Evolutionary conservation across 176 grass and related monocot genomes (phyloP), one percentile per base, ranked within the genome.

Genomic region (Secale cereale): DNA sequence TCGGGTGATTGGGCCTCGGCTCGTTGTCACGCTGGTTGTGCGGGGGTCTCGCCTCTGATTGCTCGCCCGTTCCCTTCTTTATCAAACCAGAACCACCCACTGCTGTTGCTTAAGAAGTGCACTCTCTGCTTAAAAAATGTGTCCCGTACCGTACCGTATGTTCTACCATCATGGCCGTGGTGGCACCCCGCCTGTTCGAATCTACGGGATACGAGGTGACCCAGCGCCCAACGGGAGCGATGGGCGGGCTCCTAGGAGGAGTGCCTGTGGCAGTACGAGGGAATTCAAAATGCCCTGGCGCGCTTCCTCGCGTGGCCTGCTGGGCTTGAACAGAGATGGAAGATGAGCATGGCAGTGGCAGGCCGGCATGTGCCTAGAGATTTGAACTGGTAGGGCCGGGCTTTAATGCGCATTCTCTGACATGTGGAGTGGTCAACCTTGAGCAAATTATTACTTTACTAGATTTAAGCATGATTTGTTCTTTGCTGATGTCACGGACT

Each of bases 321-420:
- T 14, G 30, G 13, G 25, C 5, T 27, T 6, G 10, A 23, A 6
- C 62, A 8, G 54, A 60, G 2, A 32, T 57, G 29, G 33, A 11
- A 70, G 35, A 70, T 13, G 5, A 1, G 22, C 68, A n/a, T 43
- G 70, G 22, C 22, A 20, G 17, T 4, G 59, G 20, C 8, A 22
- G 52, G 52, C 52, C 52, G 3, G 48, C 48, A 52, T 52, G 16
- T 28, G 65, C 39, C 19, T n/a, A 37, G 15, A 78, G 57, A 70
- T 81, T 89, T 70, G 70, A 77, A 85, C 37, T 70, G 50, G 35
- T 22, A 7, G 28, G 32, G 25, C 60, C 82, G 87, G 77, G 74
- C 1, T 15, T 65, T 20, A 2, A 17, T 30, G 17, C 46, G 17
- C 22, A 25, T 77, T 37, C 22, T 65, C 23, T 29, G 0, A 5